Evolutionary conservation across 345 rosid genomes (phyloP), one percentile per base, ranked within the genome.

Genomic region (Leavenworthia alabamica): DNA sequence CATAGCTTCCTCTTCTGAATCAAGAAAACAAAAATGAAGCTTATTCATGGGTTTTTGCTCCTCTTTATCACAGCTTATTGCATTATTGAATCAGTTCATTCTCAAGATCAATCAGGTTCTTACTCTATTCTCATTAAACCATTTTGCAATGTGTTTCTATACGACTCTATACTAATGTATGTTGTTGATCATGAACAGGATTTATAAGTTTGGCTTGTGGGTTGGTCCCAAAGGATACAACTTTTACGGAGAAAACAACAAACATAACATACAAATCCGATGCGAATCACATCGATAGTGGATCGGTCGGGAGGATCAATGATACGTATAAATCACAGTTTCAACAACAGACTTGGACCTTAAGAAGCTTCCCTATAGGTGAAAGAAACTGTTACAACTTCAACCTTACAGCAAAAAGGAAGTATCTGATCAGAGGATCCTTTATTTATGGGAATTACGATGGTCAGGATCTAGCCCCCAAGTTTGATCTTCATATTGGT

Each of bases 141-240:
- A n/a, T n/a, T n/a, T n/a, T n/a, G n/a, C n/a, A n/a, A n/a, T n/a
- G n/a, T n/a, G n/a, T n/a, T n/a, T n/a, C n/a, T n/a, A n/a, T n/a
- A n/a, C n/a, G n/a, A n/a, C n/a, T 29, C 32, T 29, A n/a, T n/a
- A n/a, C n/a, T n/a, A n/a, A n/a, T 22, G 3, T 22, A 2, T 22
- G 2, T 2, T 3, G 2, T 60, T 42, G 24, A 42, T 22, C 35
- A 43, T 41, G 35, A 42, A 43, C 54, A 73, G 76, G 60, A 22
- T 73, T 73, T 46, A 73, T 66, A 37, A 73, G 76, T 45, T 66
- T 73, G 13, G 76, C 37, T 33, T 73, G 76, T 60, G 76, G 76
- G 6, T 53, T 59, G 26, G 33, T 37, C 0, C 72, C 75, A 17
- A 66, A 16, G 22, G 23, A 31, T 2, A 11, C 0, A 2, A 39